phyloP scores from a whole-genome alignment of 2,329 filamentous ascomycete species.

The Colletotrichum salicis region DNA sequence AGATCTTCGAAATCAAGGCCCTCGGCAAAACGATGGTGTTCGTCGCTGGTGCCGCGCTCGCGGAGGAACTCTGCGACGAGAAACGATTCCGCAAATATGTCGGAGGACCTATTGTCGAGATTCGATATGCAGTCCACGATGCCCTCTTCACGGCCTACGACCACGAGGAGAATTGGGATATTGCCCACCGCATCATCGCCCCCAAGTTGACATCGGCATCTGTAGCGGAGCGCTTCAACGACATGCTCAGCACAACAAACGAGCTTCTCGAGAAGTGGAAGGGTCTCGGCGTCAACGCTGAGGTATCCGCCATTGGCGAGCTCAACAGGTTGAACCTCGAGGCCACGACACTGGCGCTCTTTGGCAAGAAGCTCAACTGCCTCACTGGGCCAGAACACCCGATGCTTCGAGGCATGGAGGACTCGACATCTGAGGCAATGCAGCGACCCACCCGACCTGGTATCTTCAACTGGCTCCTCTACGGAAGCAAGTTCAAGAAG shows the following conservation, averaged over 20 bases:
- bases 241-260: conserved; percentile 59
- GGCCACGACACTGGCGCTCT: conserved; percentile 60
- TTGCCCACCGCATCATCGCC: conserved; percentile 63
- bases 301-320: conserved; percentile 58
- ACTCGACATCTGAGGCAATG: conserved; percentile 65
- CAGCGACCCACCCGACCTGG: conserved; percentile 63
- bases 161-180: conserved; percentile 59
- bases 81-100: conserved; percentile 65
- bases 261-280: conserved; percentile 64
- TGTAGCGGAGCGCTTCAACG: conserved; percentile 51
- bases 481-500: conserved; percentile 63
- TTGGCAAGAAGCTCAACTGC: conserved; percentile 59
- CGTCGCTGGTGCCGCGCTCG: conserved; percentile 52
- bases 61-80: conserved; percentile 60
- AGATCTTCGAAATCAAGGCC: conserved; percentile 52
- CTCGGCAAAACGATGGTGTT: conserved; percentile 51
- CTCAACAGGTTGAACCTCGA: conserved; percentile 66
- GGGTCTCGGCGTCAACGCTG: conserved; percentile 47
- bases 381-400: conserved; percentile 58
- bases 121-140: conserved; percentile 60
- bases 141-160: conserved; percentile 64
- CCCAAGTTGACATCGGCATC: conserved; percentile 51
- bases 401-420: conserved; percentile 64
- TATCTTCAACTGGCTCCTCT: conserved; percentile 63
- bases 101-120: conserved; percentile 63